A percentile compares a stretch with the other conserved stretches of the same genome.
Conservation (phyloP, 371 early-diverging fungal species). For the Apophysomyces elegans region DNA sequence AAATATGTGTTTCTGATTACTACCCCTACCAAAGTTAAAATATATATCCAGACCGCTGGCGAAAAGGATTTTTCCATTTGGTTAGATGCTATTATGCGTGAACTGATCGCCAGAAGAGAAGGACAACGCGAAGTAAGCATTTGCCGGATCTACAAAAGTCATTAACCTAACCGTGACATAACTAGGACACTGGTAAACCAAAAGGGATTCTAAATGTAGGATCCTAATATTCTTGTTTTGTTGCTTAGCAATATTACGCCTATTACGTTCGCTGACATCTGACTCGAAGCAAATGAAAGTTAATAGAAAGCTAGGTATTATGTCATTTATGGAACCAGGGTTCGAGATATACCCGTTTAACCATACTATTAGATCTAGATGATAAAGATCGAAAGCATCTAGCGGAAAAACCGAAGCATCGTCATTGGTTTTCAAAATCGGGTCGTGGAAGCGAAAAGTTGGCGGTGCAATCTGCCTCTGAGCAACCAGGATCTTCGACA, state of each 20-base stretch:
- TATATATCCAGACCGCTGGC: conserved; percentile 44
- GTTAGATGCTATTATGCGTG: conserved; percentile 58
- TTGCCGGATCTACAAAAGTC: not conserved
- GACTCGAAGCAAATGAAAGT: conserved; percentile 37
- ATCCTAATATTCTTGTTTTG: not conserved
- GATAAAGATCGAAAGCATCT: conserved; percentile 20
- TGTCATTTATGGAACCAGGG: not conserved
- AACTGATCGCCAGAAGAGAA: conserved; percentile 49
- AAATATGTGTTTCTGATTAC: conserved; percentile 32
- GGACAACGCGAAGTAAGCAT: conserved; percentile 23
- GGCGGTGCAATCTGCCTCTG: conserved; percentile 18
- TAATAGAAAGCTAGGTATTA: conserved; percentile 24
- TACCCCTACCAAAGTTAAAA: conserved; percentile 36
- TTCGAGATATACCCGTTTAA: not conserved
- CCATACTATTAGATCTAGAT: conserved; percentile 13
- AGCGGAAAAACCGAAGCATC: conserved; percentile 25
- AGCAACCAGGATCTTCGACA: conserved; percentile 11
- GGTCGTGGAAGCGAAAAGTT: conserved; percentile 23
- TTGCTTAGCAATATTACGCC: conserved; percentile 22
- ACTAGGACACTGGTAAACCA: conserved; percentile 22
- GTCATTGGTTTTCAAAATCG: conserved; percentile 37
- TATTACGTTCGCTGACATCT: conserved; percentile 23
- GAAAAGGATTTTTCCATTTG: conserved; percentile 48
- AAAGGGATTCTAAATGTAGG: not conserved
- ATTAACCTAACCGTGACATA: not conserved